Conservation (phyloP, 31 red algal genomes). For the Asparagopsis taxiformis region DNA sequence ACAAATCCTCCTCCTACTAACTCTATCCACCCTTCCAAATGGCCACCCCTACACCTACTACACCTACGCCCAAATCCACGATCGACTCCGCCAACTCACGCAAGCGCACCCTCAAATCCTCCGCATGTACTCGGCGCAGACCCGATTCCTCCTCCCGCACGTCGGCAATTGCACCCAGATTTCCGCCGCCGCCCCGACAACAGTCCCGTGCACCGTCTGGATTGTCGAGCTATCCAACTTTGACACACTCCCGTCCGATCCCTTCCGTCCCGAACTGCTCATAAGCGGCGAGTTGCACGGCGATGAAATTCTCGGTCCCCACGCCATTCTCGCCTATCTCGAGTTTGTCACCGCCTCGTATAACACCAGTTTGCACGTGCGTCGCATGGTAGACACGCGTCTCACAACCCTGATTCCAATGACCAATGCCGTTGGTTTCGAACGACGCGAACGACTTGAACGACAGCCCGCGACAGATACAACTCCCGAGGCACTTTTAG, state of each 20-base stretch:
- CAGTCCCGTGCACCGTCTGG: constrained; percentile 59
- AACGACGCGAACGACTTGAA: constrained; percentile 25
- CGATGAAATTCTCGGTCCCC: constrained; percentile 79
- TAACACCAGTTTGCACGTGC: constrained; percentile 15
- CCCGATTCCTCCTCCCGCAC: constrained; percentile 56
- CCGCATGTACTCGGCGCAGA: constrained; percentile 73
- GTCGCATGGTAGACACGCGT: constrained; percentile 52
- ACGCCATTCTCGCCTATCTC: constrained; percentile 49
- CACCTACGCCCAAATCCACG: constrained; percentile 59
- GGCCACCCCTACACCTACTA: too few species aligned
- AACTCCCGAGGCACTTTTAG: constrained; percentile 13
- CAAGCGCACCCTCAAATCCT: constrained; percentile 50
- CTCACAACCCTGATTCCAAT: constrained; percentile 42
- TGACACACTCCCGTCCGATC: constrained; percentile 19
- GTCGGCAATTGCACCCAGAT: constrained; percentile 64
- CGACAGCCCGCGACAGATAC: constrained; percentile 1
- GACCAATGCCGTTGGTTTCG: constrained; percentile 76
- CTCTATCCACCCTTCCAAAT: too few species aligned
- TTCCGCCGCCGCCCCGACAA: background rate
- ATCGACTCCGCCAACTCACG: constrained; percentile 34
- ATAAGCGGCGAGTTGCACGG: constrained; percentile 85
- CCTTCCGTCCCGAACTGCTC: constrained; percentile 59
- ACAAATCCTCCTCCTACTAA: constrained; percentile 40
- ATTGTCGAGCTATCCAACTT: constrained; percentile 62
- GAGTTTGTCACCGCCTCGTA: constrained; percentile 42